phyloP scores from a whole-genome alignment of 208 protist species.

The Herpetomonas tarakana region DNA sequence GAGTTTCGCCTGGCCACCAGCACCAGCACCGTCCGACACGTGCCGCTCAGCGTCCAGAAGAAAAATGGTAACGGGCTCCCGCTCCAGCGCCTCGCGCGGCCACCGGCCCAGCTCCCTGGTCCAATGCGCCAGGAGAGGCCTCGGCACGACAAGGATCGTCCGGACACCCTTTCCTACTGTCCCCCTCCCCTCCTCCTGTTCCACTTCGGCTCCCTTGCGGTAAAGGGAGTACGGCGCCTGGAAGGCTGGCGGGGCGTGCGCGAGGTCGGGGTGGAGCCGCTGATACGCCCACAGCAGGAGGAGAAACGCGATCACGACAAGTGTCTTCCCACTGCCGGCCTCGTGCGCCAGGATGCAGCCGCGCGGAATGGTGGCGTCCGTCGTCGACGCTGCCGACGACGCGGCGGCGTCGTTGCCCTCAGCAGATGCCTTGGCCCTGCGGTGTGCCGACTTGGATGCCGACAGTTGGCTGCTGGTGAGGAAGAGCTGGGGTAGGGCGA shows the following conservation, averaged over 20 bases:
- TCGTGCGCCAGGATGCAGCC: slow-evolving; percentile 9
- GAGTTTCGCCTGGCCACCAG: not conserved
- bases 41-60: slow-evolving; percentile 3
- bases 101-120: slow-evolving; percentile 7
- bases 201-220: too few species aligned
- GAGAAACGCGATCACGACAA: slow-evolving; percentile 9
- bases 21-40: too few species aligned
- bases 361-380: not conserved
- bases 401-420: not conserved
- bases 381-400: not conserved
- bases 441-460: too few species aligned
- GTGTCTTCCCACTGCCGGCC: slow-evolving; percentile 14
- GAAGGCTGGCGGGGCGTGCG: not conserved
- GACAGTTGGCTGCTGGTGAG: too few species aligned
- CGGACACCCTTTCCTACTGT: slow-evolving; percentile 2
- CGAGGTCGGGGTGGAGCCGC: not conserved
- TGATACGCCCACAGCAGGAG: slow-evolving; percentile 4
- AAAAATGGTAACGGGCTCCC: not conserved
- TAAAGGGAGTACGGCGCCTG: too few species aligned
- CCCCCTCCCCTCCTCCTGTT: too few species aligned
- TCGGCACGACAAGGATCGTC: slow-evolving; percentile 10
- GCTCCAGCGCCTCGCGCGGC: not conserved
- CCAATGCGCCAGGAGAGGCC: slow-evolving; percentile 7
- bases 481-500: too few species aligned
- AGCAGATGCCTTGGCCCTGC: too few species aligned